Base-by-base conservation (phyloP, 805 yeast species). In the Ogataea methylovora region DNA sequence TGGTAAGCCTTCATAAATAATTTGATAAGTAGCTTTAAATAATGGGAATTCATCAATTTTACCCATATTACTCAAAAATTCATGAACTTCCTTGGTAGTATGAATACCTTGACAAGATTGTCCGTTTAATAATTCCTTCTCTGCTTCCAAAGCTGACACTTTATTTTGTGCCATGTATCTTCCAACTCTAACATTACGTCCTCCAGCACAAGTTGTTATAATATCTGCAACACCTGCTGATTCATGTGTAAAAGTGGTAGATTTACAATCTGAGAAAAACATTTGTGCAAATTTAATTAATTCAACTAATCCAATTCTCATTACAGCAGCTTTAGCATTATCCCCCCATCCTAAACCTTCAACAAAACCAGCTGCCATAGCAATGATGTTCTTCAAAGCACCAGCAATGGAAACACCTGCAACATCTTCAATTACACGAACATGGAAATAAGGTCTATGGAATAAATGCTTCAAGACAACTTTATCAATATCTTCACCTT, bases 311-410 rank as follows among this genome's bases (percentile, higher is more conserved):
- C 98, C 98, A 46, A 90, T 82, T 66, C 98, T 76, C 88, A 90
- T 94, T 51, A 92, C 79, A 29, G 97, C 98, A 36, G 97, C 82
- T 63, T 90, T 87, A 44, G 98, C 97, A 59, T 92, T 92, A 63
- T 87, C 95, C 60, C 98, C 98, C 98, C 98, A 92, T 43, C 94
- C 95, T 43, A 84, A 72, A 49, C 98, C 98, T 62, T 86, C 95
- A 42, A 90, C 97, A 56, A 92, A 84, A 37, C 98, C 98, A 41
- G 94, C 96, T 44, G 95, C 94, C 54, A 87, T 68, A 24, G 98
- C 98, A 42, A 90, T 90, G 34, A 92, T 84, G 63, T 92, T 92
- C 68, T 92, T 92, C 61, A 92, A 73, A 9, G 98, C 98, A 56
- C 98, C 98, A 29, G 95, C 94, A 41, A 92, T 75, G 2, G 96